These are phyloP conservation scores for Hymenoscyphus fructigenus DNA, from an alignment of 2,329 filamentous ascomycete genomes.

Conservation along the genomic window DNA sequence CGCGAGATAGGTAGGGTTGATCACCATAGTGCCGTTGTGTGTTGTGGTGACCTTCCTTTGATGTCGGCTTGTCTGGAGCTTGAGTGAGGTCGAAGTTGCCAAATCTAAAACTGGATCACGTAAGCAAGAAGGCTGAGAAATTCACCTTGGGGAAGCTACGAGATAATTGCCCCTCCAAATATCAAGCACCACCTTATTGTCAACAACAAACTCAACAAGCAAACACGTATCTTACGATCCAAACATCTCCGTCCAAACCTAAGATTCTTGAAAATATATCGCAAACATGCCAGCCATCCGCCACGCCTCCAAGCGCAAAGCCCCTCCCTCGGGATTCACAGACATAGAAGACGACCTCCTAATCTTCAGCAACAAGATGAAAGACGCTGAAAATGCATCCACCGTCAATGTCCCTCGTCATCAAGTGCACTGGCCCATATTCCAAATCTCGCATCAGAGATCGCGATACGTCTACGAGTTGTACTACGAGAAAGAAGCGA, in stretches of 20 bases:
- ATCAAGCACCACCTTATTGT: background rate
- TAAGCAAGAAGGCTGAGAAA: constrained; percentile 26
- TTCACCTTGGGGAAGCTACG: constrained; percentile 2
- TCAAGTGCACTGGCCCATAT: constrained; percentile 94
- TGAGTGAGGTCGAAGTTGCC: constrained; percentile 20
- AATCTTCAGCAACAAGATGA: constrained; percentile 88
- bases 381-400: constrained; percentile 89
- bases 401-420: constrained; percentile 77
- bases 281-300: constrained; percentile 72
- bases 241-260: background rate
- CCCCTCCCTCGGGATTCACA: constrained; percentile 81
- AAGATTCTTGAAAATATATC: background rate
- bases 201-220: constrained; percentile 2
- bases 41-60: constrained; percentile 11
- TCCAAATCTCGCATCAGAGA: constrained; percentile 94
- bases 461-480: constrained; percentile 93
- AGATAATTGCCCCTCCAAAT: constrained; percentile 4
- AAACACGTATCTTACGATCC: background rate
- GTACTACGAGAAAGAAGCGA: constrained; percentile 97
- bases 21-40: constrained; percentile 59
- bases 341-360: constrained; percentile 86
- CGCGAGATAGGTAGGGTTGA: constrained; percentile 91
- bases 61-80: constrained; percentile 15
- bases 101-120: constrained; percentile 10
- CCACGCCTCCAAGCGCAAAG: constrained; percentile 73